These are phyloP conservation scores for Carex parvula DNA, from an alignment of 176 grass and related monocot species.

Conservation along the genomic window DNA sequence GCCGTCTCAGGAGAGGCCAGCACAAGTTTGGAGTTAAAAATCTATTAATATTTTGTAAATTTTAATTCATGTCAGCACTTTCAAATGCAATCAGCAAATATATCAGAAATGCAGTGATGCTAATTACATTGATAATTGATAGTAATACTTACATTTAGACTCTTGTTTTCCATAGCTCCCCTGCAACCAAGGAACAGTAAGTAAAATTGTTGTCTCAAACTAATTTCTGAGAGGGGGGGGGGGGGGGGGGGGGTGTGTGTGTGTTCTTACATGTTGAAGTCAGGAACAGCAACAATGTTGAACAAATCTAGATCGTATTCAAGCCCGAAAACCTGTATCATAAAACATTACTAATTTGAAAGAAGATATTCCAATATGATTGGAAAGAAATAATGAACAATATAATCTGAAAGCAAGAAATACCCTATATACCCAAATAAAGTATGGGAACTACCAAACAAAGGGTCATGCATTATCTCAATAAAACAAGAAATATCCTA, in stretches of 20 bases:
- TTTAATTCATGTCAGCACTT: constrained; percentile 10
- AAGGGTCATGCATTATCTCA: background rate
- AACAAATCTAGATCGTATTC: constrained; percentile 98
- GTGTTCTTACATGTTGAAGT: constrained; percentile 99
- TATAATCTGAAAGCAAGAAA: background rate
- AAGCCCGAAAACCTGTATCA: constrained; percentile 86
- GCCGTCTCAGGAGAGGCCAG: constrained; percentile 94
- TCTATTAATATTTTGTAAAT: constrained; percentile 47
- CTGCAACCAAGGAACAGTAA: constrained; percentile 39
- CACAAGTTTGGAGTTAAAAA: constrained; percentile 99
- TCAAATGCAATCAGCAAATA: constrained; percentile 31
- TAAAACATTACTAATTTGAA: background rate
- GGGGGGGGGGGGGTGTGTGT: too few species aligned
- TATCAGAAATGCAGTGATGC: background rate
- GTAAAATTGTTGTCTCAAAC: background rate
- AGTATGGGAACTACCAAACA: background rate
- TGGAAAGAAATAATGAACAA: background rate
- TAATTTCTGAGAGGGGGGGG: background rate
- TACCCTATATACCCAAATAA: background rate
- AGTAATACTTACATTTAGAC: constrained; percentile 75
- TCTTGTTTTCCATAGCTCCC: constrained; percentile 99
- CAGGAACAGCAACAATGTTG: constrained; percentile 98
- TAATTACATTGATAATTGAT: constrained; percentile 11
- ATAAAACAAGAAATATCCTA: background rate
- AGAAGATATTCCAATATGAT: background rate